These are phyloP conservation scores for Boechera stricta DNA, from an alignment of 345 rosid species.

Conservation along the genomic window DNA sequence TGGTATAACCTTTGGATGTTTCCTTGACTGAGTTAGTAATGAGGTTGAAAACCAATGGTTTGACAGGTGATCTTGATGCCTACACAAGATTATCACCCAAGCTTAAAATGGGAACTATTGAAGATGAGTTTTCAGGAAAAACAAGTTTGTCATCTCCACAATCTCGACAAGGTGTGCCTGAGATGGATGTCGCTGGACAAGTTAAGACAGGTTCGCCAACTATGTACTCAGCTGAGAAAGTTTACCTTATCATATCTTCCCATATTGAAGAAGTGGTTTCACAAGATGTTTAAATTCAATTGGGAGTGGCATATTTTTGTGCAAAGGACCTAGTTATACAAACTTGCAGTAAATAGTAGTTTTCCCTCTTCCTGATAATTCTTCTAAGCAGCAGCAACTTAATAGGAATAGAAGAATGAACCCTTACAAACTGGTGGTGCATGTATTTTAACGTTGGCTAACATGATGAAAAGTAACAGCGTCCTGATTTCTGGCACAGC, in stretches of 20 bases:
- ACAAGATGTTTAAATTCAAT: conserved; percentile 3
- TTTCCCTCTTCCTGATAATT: background rate
- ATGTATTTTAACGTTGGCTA: background rate
- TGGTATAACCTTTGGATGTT: background rate
- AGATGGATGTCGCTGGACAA: conserved; percentile 63
- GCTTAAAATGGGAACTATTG: conserved; percentile 77
- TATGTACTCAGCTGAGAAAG: conserved; percentile 31
- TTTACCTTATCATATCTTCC: background rate
- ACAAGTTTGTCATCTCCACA: conserved; percentile 44
- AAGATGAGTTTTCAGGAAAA: conserved; percentile 61
- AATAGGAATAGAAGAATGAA: background rate
- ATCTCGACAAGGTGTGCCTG: conserved; percentile 53
- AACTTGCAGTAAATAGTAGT: background rate
- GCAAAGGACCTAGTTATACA: background rate
- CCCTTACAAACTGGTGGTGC: background rate
- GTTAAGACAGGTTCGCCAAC: conserved; percentile 75
- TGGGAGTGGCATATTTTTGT: conserved; percentile 1
- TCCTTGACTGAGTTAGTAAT: conserved; percentile 3
- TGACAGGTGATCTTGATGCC: conserved; percentile 80
- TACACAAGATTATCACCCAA: conserved; percentile 71
- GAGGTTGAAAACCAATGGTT: conserved; percentile 26
- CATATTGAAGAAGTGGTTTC: background rate
- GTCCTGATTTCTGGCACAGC: conserved; percentile 1
- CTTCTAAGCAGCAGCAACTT: background rate
- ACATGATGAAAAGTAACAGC: conserved; percentile 6